phyloP scores from a whole-genome alignment of 805 yeast genomes.

The Candida silvatica region DNA sequence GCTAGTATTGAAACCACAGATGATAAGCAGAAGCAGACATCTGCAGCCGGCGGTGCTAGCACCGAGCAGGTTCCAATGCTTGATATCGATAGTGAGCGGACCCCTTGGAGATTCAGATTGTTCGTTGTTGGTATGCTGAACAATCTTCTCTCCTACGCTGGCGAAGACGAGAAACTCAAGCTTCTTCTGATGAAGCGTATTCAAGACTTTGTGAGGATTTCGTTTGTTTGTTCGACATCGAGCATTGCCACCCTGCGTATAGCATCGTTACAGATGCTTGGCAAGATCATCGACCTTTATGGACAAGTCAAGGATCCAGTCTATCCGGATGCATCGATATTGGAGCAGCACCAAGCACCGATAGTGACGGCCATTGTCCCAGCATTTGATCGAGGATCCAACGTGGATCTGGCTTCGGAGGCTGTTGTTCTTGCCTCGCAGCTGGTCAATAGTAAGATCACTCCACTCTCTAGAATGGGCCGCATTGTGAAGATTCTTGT shows the following conservation, averaged over 20 bases:
- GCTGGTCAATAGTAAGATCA: slow-evolving; percentile 56
- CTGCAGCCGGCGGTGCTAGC: slow-evolving; percentile 4
- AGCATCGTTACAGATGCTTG: slow-evolving; percentile 59
- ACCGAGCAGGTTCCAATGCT: slow-evolving; percentile 13
- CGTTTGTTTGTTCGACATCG: slow-evolving; percentile 77
- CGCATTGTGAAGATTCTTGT: slow-evolving; percentile 60
- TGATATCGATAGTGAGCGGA: slow-evolving; percentile 41
- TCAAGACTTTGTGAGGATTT: slow-evolving; percentile 63
- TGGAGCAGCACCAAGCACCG: slow-evolving; percentile 94
- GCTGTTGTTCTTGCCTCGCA: slow-evolving; percentile 76
- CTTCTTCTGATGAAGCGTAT: slow-evolving; percentile 35
- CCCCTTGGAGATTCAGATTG: slow-evolving; percentile 47
- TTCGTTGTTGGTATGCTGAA: slow-evolving; percentile 38
- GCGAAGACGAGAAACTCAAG: slow-evolving; percentile 29
- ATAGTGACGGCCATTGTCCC: slow-evolving; percentile 85
- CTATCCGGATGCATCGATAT: slow-evolving; percentile 57
- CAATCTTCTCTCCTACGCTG: slow-evolving; percentile 32
- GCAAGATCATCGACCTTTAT: slow-evolving; percentile 50
- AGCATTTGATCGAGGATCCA: slow-evolving; percentile 67
- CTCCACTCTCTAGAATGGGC: slow-evolving; percentile 37
- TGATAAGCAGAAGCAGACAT: slow-evolving; percentile 2
- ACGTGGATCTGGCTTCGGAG: slow-evolving; percentile 62
- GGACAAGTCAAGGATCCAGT: slow-evolving; percentile 63
- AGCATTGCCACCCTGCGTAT: slow-evolving; percentile 51
- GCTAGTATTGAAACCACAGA: slow-evolving; percentile 1